phyloP scores from a whole-genome alignment of 495 filamentous ascomycete genomes.

The Penicillium macrosclerotiorum region DNA sequence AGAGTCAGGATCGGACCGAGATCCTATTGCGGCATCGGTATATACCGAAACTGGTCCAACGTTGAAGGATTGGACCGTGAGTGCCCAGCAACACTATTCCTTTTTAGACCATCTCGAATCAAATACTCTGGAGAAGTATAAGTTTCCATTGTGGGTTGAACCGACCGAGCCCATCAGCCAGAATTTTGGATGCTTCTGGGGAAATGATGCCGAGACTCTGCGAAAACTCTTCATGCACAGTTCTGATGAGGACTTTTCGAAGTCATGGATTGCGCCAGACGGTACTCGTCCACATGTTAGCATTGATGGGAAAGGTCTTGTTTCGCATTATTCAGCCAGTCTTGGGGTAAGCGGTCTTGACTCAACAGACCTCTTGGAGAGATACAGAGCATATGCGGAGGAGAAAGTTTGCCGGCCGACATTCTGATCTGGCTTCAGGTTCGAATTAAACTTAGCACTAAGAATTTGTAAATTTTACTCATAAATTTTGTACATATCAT shows the following conservation, averaged over 20 bases:
- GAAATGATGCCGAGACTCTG: slow-evolving; percentile 31
- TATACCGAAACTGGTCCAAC: slow-evolving; percentile 33
- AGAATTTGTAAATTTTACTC: too few species aligned
- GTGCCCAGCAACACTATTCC: slow-evolving; percentile 55
- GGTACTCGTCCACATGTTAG: slow-evolving; percentile 28
- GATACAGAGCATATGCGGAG: slow-evolving; percentile 51
- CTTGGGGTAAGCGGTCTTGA: slow-evolving; percentile 37
- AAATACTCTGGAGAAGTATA: slow-evolving; percentile 43
- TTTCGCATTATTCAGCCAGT: slow-evolving; percentile 47
- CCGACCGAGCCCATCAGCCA: slow-evolving; percentile 41
- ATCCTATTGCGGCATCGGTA: slow-evolving; percentile 30
- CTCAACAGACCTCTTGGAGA: slow-evolving; percentile 49
- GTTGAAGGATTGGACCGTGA: slow-evolving; percentile 47
- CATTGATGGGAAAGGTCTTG: slow-evolving; percentile 53
- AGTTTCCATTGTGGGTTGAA: slow-evolving; percentile 51
- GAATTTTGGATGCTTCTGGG: slow-evolving; percentile 50
- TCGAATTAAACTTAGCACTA: too few species aligned
- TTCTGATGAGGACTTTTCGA: background rate
- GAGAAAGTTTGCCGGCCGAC: slow-evolving; percentile 41
- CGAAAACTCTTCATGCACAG: slow-evolving; percentile 13
- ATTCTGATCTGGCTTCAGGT: background rate
- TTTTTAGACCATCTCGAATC: slow-evolving; percentile 52
- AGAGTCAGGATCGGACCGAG: slow-evolving; percentile 21
- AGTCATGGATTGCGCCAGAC: slow-evolving; percentile 3
- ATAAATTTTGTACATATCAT: background rate